Percentiles rank a stretch among this genome's conserved stretches.
These are phyloP conservation scores for Dalbergia cultrata DNA, from an alignment of 306 rosid species.

Conservation along the genomic window DNA sequence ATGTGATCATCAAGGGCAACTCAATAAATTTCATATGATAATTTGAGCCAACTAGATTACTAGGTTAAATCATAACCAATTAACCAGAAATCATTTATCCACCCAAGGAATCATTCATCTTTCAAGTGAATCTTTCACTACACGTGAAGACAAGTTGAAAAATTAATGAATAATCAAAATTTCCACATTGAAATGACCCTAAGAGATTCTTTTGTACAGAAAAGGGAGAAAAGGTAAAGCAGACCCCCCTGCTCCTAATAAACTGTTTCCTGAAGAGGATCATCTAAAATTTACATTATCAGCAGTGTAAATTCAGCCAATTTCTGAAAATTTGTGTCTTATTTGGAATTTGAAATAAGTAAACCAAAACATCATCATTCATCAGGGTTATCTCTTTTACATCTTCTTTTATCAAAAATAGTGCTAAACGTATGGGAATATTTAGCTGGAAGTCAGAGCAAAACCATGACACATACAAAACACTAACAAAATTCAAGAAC, in stretches of 20 bases:
- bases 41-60: constrained; percentile 5
- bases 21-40: neutral
- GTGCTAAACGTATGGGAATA: neutral
- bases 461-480: neutral
- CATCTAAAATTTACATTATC: neutral
- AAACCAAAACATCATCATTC: constrained; percentile 17
- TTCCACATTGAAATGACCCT: neutral
- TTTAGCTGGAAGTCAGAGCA: neutral
- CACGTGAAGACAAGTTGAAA: constrained; percentile 32
- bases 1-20: constrained; percentile 16
- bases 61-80: neutral
- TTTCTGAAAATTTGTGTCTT: constrained; percentile 18
- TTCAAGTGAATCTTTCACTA: constrained; percentile 18
- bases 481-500: neutral
- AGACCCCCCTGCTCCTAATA: constrained; percentile 17
- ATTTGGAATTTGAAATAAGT: constrained; percentile 6
- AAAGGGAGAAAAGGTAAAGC: neutral
- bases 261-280: constrained; percentile 22
- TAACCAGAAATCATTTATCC: constrained; percentile 29
- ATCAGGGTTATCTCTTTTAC: constrained; percentile 15
- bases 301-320: neutral
- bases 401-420: neutral
- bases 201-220: neutral
- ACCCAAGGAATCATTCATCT: constrained; percentile 28
- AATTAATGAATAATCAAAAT: neutral